phyloP scores from a whole-genome alignment of 1,284 basidiomycete species.

The Meira miltonrushii region DNA sequence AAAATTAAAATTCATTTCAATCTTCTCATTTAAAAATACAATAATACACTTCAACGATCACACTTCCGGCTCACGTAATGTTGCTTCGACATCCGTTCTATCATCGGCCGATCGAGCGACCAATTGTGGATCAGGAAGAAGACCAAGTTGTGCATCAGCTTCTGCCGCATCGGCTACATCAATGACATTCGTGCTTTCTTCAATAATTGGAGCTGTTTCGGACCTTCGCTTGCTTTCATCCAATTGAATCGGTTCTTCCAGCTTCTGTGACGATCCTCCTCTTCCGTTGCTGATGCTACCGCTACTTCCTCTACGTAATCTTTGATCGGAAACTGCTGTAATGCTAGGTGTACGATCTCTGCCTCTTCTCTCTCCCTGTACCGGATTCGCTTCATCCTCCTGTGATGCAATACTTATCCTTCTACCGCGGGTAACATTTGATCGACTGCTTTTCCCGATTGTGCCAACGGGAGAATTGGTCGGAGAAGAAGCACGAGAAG shows the following conservation, averaged over 20 bases:
- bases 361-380: background rate
- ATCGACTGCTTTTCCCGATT: background rate
- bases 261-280: background rate
- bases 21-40: no score
- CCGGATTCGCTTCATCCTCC: background rate
- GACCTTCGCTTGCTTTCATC: background rate
- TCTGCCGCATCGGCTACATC: background rate
- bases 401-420: background rate
- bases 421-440: background rate
- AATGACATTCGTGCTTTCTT: background rate
- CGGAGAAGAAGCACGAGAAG: background rate
- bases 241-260: background rate
- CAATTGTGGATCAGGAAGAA: constrained; percentile 6
- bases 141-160: background rate
- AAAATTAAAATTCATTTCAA: no score
- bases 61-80: constrained; percentile 11
- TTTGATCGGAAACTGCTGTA: background rate
- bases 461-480: constrained; percentile 1
- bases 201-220: background rate
- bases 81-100: constrained; percentile 1
- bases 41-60: no score
- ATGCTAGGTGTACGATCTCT: background rate
- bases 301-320: background rate
- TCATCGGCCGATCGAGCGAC: constrained; percentile 11
- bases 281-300: background rate